A percentile compares a stretch with the other conserved stretches of the same genome.
Conservation (phyloP, 192 early-diverging fungal genomes). For the Oehlia diaphana region DNA sequence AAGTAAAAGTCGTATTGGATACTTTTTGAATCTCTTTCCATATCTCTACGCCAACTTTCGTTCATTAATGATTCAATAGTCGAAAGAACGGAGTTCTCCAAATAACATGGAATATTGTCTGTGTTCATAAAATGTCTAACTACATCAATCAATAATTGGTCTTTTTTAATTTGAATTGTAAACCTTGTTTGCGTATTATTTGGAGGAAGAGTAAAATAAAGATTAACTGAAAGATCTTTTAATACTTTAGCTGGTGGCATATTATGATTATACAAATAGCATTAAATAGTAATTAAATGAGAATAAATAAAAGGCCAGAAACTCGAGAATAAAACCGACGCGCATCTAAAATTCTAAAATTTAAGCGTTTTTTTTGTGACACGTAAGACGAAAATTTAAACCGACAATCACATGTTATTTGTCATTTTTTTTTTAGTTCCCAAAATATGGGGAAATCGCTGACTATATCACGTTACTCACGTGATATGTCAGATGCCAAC, state of each 20-base stretch:
- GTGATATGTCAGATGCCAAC: too few relatives aligned
- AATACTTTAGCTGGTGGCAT: conserved; percentile 26
- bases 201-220: conserved; percentile 17
- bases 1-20: conserved; percentile 9
- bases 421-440: background rate
- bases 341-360: too few relatives aligned
- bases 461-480: too few relatives aligned
- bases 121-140: conserved; percentile 41
- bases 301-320: background rate
- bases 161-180: conserved; percentile 36
- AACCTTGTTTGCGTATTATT: background rate
- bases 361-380: too few relatives aligned
- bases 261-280: background rate
- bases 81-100: conserved; percentile 52
- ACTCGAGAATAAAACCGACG: background rate
- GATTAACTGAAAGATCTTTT: conserved; percentile 22
- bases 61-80: conserved; percentile 41
- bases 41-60: conserved; percentile 32
- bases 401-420: background rate
- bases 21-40: conserved; percentile 31
- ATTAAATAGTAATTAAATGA: background rate
- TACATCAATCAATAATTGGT: conserved; percentile 46
- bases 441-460: background rate
- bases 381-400: background rate
- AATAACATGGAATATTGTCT: conserved; percentile 47